phyloP scores from a whole-genome alignment of 306 rosid genomes.

The Malus orientalis region DNA sequence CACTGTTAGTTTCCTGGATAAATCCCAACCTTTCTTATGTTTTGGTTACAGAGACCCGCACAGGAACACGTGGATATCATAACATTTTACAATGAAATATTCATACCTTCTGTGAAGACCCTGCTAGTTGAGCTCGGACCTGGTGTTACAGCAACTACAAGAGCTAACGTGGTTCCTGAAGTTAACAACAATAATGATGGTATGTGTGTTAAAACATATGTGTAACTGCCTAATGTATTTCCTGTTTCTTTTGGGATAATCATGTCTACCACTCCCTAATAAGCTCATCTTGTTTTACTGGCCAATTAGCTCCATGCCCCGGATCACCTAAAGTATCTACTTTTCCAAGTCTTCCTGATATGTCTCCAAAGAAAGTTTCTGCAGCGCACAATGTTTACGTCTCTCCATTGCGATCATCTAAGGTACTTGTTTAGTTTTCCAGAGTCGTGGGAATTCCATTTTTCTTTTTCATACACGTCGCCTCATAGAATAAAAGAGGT shows the following conservation, averaged over 20 bases:
- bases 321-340: slow-evolving; percentile 88
- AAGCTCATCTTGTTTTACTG: slow-evolving; percentile 12
- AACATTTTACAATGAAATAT: slow-evolving; percentile 76
- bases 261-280: slow-evolving; percentile 14
- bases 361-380: slow-evolving; percentile 98
- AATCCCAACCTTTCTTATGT: slow-evolving; percentile 24
- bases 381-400: slow-evolving; percentile 90
- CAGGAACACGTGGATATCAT: slow-evolving; percentile 90
- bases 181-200: slow-evolving; percentile 57
- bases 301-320: slow-evolving; percentile 65
- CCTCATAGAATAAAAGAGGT: neutral
- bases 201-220: slow-evolving; percentile 16
- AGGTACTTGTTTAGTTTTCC: slow-evolving; percentile 44
- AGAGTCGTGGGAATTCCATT: neutral
- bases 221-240: neutral
- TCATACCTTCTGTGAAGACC: slow-evolving; percentile 82
- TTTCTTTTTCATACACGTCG: neutral
- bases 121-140: slow-evolving; percentile 90
- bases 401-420: slow-evolving; percentile 89
- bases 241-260: slow-evolving; percentile 10
- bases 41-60: slow-evolving; percentile 57
- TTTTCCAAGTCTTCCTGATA: slow-evolving; percentile 93
- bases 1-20: neutral
- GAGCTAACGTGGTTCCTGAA: slow-evolving; percentile 52
- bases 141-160: slow-evolving; percentile 47